Percentiles rank a stretch among this genome's conserved stretches.
Evolutionary conservation across 2,329 filamentous ascomycete species (phyloP).

Genomic region (Kalmusia sp.): DNA sequence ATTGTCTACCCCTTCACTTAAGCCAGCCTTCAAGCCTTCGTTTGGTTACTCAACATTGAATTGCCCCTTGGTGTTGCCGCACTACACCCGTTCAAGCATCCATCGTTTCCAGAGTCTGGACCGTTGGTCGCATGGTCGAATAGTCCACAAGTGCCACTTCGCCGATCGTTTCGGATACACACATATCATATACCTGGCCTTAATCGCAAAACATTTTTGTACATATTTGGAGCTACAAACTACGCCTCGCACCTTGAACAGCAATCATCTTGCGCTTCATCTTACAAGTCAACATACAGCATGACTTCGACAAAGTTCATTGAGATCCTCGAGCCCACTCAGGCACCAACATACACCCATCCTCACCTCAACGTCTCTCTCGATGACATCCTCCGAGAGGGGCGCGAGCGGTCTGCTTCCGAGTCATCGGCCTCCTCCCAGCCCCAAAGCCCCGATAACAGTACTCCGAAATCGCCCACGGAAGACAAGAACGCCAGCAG

Average conservation of each 20-base stretch:
- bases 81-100: conserved; percentile 11
- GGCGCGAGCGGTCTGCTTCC: conserved; percentile 42
- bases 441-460: conserved; percentile 26
- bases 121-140: background rate
- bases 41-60: conserved; percentile 3
- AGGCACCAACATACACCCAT: conserved; percentile 43
- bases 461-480: conserved; percentile 35
- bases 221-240: conserved; percentile 2
- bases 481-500: conserved; percentile 34
- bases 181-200: conserved; percentile 10
- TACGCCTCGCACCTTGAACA: background rate
- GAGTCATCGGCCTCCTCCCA: conserved; percentile 40
- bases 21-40: conserved; percentile 14
- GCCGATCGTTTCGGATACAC: conserved; percentile 5
- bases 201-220: conserved; percentile 6
- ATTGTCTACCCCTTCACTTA: background rate
- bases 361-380: conserved; percentile 49
- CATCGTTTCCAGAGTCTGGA: conserved; percentile 16
- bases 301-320: conserved; percentile 47
- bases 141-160: background rate
- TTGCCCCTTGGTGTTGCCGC: conserved; percentile 3
- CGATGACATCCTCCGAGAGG: conserved; percentile 49
- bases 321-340: conserved; percentile 45
- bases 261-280: background rate
- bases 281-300: conserved; percentile 3